Evolutionary conservation across 1,139 yeast genomes (phyloP).

Genomic region (Debaryomyces sp.): DNA sequence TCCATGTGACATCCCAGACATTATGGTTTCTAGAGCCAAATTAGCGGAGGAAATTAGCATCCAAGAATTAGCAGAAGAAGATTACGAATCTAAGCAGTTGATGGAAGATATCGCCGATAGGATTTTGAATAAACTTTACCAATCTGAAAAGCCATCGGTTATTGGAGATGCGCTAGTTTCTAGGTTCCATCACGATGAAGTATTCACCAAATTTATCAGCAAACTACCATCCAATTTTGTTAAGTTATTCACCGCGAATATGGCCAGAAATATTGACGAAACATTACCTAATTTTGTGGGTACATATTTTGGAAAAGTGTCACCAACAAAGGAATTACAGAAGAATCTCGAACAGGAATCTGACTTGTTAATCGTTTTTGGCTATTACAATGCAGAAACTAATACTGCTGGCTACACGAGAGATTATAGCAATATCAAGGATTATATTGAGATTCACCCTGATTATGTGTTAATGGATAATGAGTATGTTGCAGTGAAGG

Average conservation of each 20-base stretch:
- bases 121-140: constrained; percentile 54
- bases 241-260: constrained; percentile 33
- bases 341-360: constrained; percentile 35
- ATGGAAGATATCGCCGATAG: constrained; percentile 44
- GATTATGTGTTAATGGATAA: constrained; percentile 36
- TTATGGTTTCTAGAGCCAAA: constrained; percentile 43
- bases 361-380: constrained; percentile 55
- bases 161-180: constrained; percentile 67
- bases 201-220: constrained; percentile 49
- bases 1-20: constrained; percentile 68
- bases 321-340: constrained; percentile 21
- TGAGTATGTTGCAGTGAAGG: constrained; percentile 24
- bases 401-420: constrained; percentile 50
- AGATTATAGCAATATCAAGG: constrained; percentile 23
- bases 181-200: constrained; percentile 49
- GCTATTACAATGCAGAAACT: constrained; percentile 54
- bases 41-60: constrained; percentile 15
- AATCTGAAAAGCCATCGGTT: constrained; percentile 59
- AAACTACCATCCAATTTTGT: constrained; percentile 30
- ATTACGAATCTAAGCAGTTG: constrained; percentile 26
- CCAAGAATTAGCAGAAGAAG: constrained; percentile 12
- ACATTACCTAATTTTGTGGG: constrained; percentile 61
- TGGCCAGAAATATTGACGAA: constrained; percentile 69
- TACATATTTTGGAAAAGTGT: constrained; percentile 54
- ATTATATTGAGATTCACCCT: constrained; percentile 34